These are phyloP conservation scores for Phoma sp. DNA, from an alignment of 2,329 filamentous ascomycete species.

Conservation along the genomic window DNA sequence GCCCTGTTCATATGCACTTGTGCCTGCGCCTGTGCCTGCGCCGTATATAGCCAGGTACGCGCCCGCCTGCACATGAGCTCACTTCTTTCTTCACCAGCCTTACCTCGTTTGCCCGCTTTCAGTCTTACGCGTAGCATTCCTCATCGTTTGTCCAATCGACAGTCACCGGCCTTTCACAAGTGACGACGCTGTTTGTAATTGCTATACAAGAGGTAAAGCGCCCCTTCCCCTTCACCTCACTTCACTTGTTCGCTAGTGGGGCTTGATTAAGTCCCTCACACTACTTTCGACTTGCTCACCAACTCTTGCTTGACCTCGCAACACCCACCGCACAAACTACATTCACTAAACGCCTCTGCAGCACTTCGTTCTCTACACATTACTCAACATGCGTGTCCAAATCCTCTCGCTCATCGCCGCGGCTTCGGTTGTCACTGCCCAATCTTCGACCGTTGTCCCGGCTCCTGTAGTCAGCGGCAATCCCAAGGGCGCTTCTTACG, in stretches of 20 bases:
- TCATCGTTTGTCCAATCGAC: conserved; percentile 1
- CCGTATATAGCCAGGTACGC: conserved; percentile 14
- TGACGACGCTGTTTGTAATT: neutral
- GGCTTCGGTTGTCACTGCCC: conserved; percentile 38
- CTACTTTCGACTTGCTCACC: neutral
- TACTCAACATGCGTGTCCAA: conserved; percentile 40
- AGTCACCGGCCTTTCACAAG: conserved; percentile 1
- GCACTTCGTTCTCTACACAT: conserved; percentile 14
- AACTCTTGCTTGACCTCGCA: neutral
- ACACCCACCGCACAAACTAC: neutral
- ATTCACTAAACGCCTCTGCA: conserved; percentile 19
- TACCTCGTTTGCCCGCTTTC: conserved; percentile 2
- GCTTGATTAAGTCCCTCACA: neutral
- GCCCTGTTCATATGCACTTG: conserved; percentile 1
- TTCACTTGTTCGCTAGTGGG: neutral
- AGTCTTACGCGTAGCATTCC: conserved; percentile 4
- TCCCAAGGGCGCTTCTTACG: conserved; percentile 49
- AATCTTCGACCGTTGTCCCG: conserved; percentile 31
- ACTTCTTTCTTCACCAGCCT: conserved; percentile 3
- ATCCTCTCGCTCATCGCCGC: conserved; percentile 39
- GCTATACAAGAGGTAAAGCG: conserved; percentile 6
- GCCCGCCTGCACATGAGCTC: neutral
- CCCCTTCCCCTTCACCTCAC: conserved; percentile 11
- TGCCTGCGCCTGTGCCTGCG: conserved; percentile 2
- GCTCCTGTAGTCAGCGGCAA: conserved; percentile 48